phyloP scores from a whole-genome alignment of 306 rosid genomes.

The Malus orientalis region DNA sequence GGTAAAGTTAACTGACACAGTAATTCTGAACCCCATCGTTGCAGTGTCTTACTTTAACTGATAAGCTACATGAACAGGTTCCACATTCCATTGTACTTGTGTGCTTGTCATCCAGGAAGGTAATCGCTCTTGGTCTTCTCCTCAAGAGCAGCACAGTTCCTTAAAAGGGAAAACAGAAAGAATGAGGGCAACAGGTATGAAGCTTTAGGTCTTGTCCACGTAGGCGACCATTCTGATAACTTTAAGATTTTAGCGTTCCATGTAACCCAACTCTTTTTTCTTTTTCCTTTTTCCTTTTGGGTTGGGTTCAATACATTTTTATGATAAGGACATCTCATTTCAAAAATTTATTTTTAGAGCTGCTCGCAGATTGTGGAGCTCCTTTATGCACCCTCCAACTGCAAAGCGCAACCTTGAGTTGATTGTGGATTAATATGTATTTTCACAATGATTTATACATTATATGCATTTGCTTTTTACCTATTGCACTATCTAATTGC shows the following conservation, averaged over 20 bases:
- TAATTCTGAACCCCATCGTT: not conserved
- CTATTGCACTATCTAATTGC: not conserved
- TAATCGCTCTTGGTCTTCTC: constrained; percentile 28
- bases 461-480: not conserved
- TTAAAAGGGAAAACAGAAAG: constrained; percentile 43
- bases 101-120: constrained; percentile 49
- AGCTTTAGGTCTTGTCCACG: constrained; percentile 2
- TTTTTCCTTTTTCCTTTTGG: not conserved
- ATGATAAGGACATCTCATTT: not conserved
- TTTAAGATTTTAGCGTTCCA: constrained; percentile 6
- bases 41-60: not conserved
- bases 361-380: constrained; percentile 52
- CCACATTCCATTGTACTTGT: not conserved
- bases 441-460: not conserved
- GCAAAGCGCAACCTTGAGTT: constrained; percentile 46
- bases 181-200: constrained; percentile 51
- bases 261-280: not conserved
- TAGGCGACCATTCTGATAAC: not conserved
- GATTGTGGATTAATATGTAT: constrained; percentile 39
- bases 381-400: constrained; percentile 38
- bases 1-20: not conserved
- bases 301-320: not conserved
- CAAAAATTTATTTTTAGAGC: constrained; percentile 21
- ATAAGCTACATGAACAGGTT: not conserved
- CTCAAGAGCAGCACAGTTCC: constrained; percentile 28